These are phyloP conservation scores for Toxicodendron radicans DNA, from an alignment of 345 rosid species.

Conservation along the genomic window DNA sequence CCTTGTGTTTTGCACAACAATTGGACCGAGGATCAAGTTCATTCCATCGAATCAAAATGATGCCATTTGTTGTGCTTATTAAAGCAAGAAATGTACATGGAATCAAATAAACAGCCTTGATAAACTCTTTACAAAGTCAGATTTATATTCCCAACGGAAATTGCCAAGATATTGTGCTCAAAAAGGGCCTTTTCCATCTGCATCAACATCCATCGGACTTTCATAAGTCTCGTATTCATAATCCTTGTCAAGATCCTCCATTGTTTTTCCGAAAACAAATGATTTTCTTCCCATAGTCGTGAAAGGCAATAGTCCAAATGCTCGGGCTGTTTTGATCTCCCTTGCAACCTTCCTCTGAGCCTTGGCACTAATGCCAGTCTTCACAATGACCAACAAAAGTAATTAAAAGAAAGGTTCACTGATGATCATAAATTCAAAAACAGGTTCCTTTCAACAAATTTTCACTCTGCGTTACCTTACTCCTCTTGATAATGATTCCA, in stretches of 20 bases:
- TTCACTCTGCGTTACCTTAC: slow-evolving; percentile 42
- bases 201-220: slow-evolving; percentile 12
- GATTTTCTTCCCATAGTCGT: slow-evolving; percentile 92
- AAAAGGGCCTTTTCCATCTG: slow-evolving; percentile 22
- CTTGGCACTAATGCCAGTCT: slow-evolving; percentile 92
- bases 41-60: background rate
- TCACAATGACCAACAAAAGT: slow-evolving; percentile 16
- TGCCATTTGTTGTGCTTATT: background rate
- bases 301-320: slow-evolving; percentile 91
- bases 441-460: background rate
- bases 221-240: slow-evolving; percentile 42
- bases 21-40: background rate
- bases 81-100: background rate
- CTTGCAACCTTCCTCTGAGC: slow-evolving; percentile 92
- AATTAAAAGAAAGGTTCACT: background rate
- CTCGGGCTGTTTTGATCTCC: slow-evolving; percentile 95
- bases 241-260: slow-evolving; percentile 64
- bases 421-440: background rate
- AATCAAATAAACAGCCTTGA: slow-evolving; percentile 5
- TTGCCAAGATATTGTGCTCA: background rate
- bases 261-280: slow-evolving; percentile 56
- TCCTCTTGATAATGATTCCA: slow-evolving; percentile 81
- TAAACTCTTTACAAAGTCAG: background rate
- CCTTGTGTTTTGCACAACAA: background rate
- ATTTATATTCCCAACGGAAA: background rate